Evolutionary conservation across 1,284 basidiomycete genomes (phyloP), one percentile per base, ranked within the genome.

Genomic region (Rugosomyces carneus): DNA sequence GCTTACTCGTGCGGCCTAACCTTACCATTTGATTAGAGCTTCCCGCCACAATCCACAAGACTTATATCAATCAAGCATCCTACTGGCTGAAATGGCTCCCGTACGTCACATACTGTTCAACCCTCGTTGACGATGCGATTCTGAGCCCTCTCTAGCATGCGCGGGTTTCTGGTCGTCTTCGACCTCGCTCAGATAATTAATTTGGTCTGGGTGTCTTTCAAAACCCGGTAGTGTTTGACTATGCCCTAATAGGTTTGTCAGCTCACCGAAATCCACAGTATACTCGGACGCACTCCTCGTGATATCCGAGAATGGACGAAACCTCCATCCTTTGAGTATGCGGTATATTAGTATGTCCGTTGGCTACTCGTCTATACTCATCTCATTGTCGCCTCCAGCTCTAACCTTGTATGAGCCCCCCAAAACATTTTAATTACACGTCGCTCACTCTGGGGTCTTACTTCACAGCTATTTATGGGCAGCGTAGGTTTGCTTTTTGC

Each of bases 1-100:
- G 9, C 11, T 15, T 9, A 6, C 16, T 29, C 15, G 11, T 2
- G 26, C 1, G 6, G 27, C 10, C 31, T 16, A 49, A 23, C 40
- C 24, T 6, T 23, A 45, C 32, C 11, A 5, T 42, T 47, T 15
- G 34, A 40, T 31, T 53, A 89, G 85, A 73, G 34, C 67, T 89
- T 5, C 84, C 87, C 13, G 68, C 64, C 2, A 72, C 62, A 13
- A 89, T 95, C 60, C 83, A 86, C 58, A 68, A 69, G 46, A 89
- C 89, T 0, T 92, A 92, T 56, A 82, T 92, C 53, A 78, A 85
- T 56, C 87, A 91, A 57, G 72, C 81, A 2, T 84, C 84, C 21
- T 93, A 93, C 65, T 96, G 93, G 93, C 68, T 96, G 40, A 93
- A 91, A 6, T 94, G 85, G 70, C 89, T 95, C 71, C 92, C 93